phyloP scores from a whole-genome alignment of 2,329 filamentous ascomycete genomes.

The Beauveria australis region DNA sequence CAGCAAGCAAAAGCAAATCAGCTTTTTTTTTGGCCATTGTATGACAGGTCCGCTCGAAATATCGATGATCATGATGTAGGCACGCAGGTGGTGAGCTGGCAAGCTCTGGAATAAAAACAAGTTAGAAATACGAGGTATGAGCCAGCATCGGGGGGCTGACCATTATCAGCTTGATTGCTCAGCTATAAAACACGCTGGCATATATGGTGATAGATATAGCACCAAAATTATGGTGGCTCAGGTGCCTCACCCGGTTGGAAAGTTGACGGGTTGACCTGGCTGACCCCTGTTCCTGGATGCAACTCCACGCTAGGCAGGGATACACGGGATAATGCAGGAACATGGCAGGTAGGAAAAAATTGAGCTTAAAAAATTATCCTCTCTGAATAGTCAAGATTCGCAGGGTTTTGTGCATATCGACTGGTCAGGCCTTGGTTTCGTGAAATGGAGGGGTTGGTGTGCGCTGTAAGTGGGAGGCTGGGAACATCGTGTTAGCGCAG shows the following conservation, averaged over 20 bases:
- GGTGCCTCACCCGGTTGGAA: neutral
- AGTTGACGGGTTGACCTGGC: too few relatives aligned
- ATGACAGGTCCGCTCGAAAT: too few relatives aligned
- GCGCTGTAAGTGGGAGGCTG: constrained; percentile 27
- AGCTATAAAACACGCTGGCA: neutral
- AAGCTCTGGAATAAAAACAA: too few relatives aligned
- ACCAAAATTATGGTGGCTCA: neutral
- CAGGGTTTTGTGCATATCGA: neutral
- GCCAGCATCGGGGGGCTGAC: too few relatives aligned
- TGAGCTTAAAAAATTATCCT: neutral
- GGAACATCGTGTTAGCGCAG: constrained; percentile 15
- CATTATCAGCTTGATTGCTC: neutral
- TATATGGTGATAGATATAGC: too few relatives aligned
- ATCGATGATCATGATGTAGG: too few relatives aligned
- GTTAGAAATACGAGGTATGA: too few relatives aligned
- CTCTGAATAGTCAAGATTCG: neutral
- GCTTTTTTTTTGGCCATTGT: too few relatives aligned
- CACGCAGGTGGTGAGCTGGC: too few relatives aligned
- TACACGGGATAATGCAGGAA: neutral
- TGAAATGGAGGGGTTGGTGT: constrained; percentile 12
- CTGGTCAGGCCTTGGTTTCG: neutral
- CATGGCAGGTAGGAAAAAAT: neutral
- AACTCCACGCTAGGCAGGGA: neutral
- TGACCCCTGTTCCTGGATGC: neutral
- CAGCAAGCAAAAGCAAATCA: too few relatives aligned